A percentile compares a stretch with the other conserved stretches of the same genome.
phyloP scores from a whole-genome alignment of 768 basidiomycete species.

The Sporobolomyces pararoseus region DNA sequence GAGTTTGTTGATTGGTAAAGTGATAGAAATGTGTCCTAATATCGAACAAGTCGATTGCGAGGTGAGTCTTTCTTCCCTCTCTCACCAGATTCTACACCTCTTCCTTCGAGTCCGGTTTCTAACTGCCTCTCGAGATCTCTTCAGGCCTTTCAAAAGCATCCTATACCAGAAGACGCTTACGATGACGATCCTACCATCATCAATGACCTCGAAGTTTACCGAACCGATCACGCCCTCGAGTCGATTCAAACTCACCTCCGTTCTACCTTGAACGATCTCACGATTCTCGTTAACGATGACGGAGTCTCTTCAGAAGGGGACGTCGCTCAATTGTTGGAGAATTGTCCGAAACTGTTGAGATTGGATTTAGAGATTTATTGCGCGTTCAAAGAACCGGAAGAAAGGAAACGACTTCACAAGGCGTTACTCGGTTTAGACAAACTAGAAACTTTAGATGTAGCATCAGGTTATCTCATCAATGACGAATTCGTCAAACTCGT shows the following conservation, averaged over 20 bases:
- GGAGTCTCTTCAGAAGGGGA: slow-evolving; percentile 11
- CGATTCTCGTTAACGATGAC: slow-evolving; percentile 24
- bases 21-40: slow-evolving; percentile 16
- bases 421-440: slow-evolving; percentile 11
- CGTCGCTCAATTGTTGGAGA: slow-evolving; percentile 4
- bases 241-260: slow-evolving; percentile 11
- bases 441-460: slow-evolving; percentile 32
- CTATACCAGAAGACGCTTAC: background rate
- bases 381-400: background rate
- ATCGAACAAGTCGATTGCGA: slow-evolving; percentile 21
- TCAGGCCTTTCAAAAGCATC: slow-evolving; percentile 8
- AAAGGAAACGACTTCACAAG: background rate
- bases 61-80: background rate
- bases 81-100: too few relatives aligned
- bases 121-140: too few relatives aligned
- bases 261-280: background rate
- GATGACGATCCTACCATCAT: background rate
- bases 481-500: slow-evolving; percentile 20
- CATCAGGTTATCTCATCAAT: slow-evolving; percentile 6
- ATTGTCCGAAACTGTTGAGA: slow-evolving; percentile 19
- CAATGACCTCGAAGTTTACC: background rate
- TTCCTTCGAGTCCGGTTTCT: too few relatives aligned
- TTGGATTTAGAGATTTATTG: slow-evolving; percentile 15
- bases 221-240: slow-evolving; percentile 25
- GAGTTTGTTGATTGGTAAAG: slow-evolving; percentile 12